phyloP scores from a whole-genome alignment of 2,329 filamentous ascomycete genomes.

The Pseudocercospora cruenta region DNA sequence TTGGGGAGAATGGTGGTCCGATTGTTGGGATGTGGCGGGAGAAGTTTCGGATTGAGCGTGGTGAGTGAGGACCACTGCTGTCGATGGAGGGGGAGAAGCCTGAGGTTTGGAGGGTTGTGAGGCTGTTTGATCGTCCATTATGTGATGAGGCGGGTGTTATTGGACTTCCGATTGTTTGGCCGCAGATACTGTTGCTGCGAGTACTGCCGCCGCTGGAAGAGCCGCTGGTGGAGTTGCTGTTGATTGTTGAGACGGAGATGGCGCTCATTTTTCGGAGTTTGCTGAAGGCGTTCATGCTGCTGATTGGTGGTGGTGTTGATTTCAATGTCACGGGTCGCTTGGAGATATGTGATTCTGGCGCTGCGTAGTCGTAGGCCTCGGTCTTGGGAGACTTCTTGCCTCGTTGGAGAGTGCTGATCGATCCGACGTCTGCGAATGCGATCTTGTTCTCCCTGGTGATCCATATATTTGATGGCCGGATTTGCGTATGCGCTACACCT shows the following conservation, averaged over 20 bases:
- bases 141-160: slow-evolving; percentile 28
- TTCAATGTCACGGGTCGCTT: slow-evolving; percentile 46
- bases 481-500: slow-evolving; percentile 67
- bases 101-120: slow-evolving; percentile 27
- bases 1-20: slow-evolving; percentile 19
- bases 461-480: slow-evolving; percentile 71
- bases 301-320: slow-evolving; percentile 35
- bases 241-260: slow-evolving; percentile 27
- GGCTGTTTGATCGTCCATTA: slow-evolving; percentile 31
- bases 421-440: slow-evolving; percentile 66
- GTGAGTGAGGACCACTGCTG: slow-evolving; percentile 20
- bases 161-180: slow-evolving; percentile 28
- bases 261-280: slow-evolving; percentile 36
- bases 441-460: slow-evolving; percentile 68
- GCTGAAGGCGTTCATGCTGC: slow-evolving; percentile 34
- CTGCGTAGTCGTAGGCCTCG: slow-evolving; percentile 72
- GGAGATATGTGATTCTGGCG: slow-evolving; percentile 65
- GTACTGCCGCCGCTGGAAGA: slow-evolving; percentile 36
- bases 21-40: slow-evolving; percentile 25
- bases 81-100: slow-evolving; percentile 22
- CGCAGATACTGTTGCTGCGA: slow-evolving; percentile 35
- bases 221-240: slow-evolving; percentile 39
- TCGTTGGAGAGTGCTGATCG: slow-evolving; percentile 53
- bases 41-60: slow-evolving; percentile 33
- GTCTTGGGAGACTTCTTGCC: slow-evolving; percentile 64